A percentile compares a stretch with the other conserved stretches of the same genome.
Conservation (phyloP, 805 yeast species). For the Yarrowia porcina region DNA sequence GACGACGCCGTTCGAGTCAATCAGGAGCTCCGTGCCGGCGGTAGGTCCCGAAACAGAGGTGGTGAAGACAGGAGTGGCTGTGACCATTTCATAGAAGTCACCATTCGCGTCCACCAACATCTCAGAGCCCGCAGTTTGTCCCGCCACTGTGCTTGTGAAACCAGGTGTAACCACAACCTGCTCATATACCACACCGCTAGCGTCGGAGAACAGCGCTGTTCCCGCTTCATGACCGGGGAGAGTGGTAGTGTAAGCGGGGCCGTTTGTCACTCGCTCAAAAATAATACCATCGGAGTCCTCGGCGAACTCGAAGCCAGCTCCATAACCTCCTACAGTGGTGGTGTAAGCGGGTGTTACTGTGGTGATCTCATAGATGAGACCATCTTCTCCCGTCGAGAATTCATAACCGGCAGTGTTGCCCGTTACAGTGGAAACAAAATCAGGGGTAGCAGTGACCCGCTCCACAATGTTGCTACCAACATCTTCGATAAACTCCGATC, state of each 20-base stretch:
- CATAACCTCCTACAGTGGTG: neutral
- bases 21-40: neutral
- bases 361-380: too few relatives aligned
- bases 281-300: neutral
- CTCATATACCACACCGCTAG: neutral
- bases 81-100: neutral
- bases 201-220: neutral
- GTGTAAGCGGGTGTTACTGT: neutral
- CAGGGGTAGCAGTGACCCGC: too few relatives aligned
- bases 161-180: neutral
- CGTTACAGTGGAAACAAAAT: too few relatives aligned
- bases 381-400: too few relatives aligned
- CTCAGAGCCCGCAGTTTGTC: neutral
- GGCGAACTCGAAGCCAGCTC: neutral
- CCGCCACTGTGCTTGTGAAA: neutral
- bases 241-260: neutral
- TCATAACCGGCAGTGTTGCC: too few relatives aligned
- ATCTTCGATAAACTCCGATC: too few relatives aligned
- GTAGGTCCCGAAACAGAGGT: neutral
- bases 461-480: too few relatives aligned
- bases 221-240: neutral
- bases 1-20: neutral
- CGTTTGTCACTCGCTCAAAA: neutral
- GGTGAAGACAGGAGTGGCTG: neutral
- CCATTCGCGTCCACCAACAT: neutral